A percentile compares a stretch with the other conserved stretches of the same genome.
Evolutionary conservation across 1,284 basidiomycete species (phyloP).

Genomic region (Ceratobasidium sp.): DNA sequence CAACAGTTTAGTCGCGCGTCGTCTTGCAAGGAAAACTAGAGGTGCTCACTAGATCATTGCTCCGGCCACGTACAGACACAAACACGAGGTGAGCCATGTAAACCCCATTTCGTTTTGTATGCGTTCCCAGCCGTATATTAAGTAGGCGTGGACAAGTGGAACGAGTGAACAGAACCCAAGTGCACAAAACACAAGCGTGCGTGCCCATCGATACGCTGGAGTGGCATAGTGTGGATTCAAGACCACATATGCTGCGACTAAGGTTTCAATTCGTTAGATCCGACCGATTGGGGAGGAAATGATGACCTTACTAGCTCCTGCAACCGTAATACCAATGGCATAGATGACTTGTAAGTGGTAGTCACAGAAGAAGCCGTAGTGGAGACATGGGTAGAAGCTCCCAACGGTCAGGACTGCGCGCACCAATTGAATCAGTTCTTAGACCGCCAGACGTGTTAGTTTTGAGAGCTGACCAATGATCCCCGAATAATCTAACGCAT

Average conservation of each 20-base stretch:
- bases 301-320: conserved; percentile 68
- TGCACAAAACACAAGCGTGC: conserved; percentile 82
- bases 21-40: conserved; percentile 49
- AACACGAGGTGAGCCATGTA: conserved; percentile 73
- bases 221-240: conserved; percentile 82
- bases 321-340: conserved; percentile 63
- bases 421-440: conserved; percentile 56
- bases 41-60: conserved; percentile 82
- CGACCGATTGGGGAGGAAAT: conserved; percentile 47
- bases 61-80: conserved; percentile 76
- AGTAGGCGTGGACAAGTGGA: conserved; percentile 75
- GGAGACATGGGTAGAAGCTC: conserved; percentile 40
- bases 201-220: conserved; percentile 77
- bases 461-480: conserved; percentile 63
- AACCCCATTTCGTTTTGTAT: conserved; percentile 73
- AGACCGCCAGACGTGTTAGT: conserved; percentile 21
- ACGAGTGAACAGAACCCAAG: conserved; percentile 80
- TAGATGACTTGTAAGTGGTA: conserved; percentile 65
- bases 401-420: conserved; percentile 62
- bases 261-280: conserved; percentile 13
- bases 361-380: conserved; percentile 78
- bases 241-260: conserved; percentile 79
- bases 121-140: conserved; percentile 67
- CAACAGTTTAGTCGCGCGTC: conserved; percentile 38
- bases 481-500: conserved; percentile 73